These are phyloP conservation scores for Berberis vulgaris DNA, from an alignment of 164 flowering plant species.

Conservation along the genomic window DNA sequence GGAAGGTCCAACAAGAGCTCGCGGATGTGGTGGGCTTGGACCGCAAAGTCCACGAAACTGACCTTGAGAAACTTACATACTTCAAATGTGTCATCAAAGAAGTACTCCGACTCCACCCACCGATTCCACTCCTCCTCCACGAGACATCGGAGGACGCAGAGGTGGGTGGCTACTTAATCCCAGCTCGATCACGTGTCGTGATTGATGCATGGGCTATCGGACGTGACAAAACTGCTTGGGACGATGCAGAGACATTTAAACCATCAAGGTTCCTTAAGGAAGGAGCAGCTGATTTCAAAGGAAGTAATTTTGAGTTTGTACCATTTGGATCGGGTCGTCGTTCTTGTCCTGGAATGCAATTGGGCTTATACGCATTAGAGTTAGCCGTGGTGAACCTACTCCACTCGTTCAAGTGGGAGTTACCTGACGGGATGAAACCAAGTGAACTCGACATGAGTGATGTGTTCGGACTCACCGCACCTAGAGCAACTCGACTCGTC, in stretches of 20 bases:
- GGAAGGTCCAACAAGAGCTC: conserved; percentile 50
- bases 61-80: conserved; percentile 49
- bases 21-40: conserved; percentile 43
- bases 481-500: background rate
- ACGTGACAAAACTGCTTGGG: background rate
- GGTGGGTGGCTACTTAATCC: conserved; percentile 30
- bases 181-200: background rate
- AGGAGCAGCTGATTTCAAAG: background rate
- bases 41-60: conserved; percentile 42
- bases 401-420: background rate
- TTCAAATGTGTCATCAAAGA: conserved; percentile 46
- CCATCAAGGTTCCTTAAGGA: background rate
- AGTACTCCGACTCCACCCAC: conserved; percentile 70
- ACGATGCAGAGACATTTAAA: background rate
- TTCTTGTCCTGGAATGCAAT: background rate
- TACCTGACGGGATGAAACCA: background rate
- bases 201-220: background rate
- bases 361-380: background rate
- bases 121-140: conserved; percentile 74
- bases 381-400: background rate
- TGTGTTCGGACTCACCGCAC: background rate
- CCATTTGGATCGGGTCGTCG: background rate
- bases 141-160: conserved; percentile 52
- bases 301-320: background rate
- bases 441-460: background rate